Conservation (phyloP, 2,329 filamentous ascomycete genomes). For the Tricladium varicosporioides region DNA sequence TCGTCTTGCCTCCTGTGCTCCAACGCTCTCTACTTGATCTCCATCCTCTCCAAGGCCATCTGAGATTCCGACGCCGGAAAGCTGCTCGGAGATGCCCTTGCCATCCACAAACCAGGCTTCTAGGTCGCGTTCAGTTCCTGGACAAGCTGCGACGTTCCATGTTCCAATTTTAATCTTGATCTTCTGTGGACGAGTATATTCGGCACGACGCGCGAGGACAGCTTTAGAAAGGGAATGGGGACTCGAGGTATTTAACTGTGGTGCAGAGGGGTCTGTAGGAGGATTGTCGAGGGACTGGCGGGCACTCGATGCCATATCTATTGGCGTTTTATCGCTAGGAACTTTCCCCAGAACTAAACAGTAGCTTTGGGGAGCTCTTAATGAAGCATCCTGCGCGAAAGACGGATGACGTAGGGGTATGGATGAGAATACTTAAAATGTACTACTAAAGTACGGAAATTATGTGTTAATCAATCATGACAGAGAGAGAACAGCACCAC, state of each 20-base stretch:
- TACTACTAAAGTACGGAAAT: too few species aligned
- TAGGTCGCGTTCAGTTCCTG: constrained; percentile 84
- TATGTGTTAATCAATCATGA: too few species aligned
- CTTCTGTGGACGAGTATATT: constrained; percentile 73
- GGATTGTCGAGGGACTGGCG: constrained; percentile 18
- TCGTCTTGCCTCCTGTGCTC: constrained; percentile 45
- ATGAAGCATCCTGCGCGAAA: too few species aligned
- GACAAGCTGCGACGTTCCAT: constrained; percentile 89
- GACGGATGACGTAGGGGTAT: constrained; percentile 5
- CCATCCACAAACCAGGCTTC: constrained; percentile 84
- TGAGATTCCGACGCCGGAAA: constrained; percentile 54
- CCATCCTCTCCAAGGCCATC: constrained; percentile 36
- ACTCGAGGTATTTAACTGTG: constrained; percentile 34
- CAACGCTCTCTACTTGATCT: constrained; percentile 42
- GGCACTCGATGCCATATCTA: constrained; percentile 21
- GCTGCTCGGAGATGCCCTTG: constrained; percentile 62
- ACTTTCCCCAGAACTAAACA: neutral
- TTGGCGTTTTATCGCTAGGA: neutral
- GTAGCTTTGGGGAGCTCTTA: too few species aligned
- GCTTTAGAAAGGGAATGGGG: constrained; percentile 61
- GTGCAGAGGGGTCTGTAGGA: neutral
- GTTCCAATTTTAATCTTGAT: constrained; percentile 87
- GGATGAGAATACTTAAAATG: neutral
- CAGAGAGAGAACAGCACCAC: too few species aligned
- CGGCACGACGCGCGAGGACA: constrained; percentile 69